phyloP scores from a whole-genome alignment of 305 asterid species.

The Striga hermonthica region DNA sequence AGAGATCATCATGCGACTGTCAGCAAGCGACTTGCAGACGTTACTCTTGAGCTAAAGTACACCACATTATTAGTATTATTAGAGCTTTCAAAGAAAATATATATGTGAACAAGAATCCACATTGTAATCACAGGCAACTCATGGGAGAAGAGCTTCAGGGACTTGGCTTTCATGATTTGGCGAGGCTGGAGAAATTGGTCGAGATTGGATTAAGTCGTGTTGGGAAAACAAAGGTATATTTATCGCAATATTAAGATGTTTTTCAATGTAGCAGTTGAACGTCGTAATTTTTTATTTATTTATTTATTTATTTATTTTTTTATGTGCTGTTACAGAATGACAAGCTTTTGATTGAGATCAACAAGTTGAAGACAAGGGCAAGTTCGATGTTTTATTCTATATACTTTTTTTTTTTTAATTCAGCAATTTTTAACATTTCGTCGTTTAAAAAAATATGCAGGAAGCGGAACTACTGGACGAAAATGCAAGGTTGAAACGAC shows the following conservation, averaged over 20 bases:
- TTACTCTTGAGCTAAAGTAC: slow-evolving; percentile 59
- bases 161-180: slow-evolving; percentile 57
- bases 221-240: slow-evolving; percentile 47
- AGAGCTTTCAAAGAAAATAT: no score
- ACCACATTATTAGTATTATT: no score
- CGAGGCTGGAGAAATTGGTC: slow-evolving; percentile 59
- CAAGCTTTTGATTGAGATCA: slow-evolving; percentile 48
- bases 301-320: background rate
- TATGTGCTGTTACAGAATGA: slow-evolving; percentile 46
- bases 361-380: slow-evolving; percentile 56
- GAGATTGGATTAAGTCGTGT: slow-evolving; percentile 57
- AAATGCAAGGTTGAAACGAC: slow-evolving; percentile 51
- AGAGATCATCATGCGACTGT: slow-evolving; percentile 36
- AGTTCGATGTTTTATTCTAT: slow-evolving; percentile 23
- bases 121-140: slow-evolving; percentile 44
- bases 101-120: no score
- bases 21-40: slow-evolving; percentile 43
- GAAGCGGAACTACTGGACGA: slow-evolving; percentile 52
- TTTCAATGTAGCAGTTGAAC: no score
- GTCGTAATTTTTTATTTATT: no score
- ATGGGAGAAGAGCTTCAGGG: slow-evolving; percentile 73
- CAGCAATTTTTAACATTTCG: no score
- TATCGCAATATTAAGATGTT: no score
- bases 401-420: background rate
- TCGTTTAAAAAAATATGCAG: slow-evolving; percentile 38